Percentiles rank a stretch among this genome's conserved stretches.
Evolutionary conservation across 1,284 basidiomycete species (phyloP).

Genomic region (Takashimella tepidaria): DNA sequence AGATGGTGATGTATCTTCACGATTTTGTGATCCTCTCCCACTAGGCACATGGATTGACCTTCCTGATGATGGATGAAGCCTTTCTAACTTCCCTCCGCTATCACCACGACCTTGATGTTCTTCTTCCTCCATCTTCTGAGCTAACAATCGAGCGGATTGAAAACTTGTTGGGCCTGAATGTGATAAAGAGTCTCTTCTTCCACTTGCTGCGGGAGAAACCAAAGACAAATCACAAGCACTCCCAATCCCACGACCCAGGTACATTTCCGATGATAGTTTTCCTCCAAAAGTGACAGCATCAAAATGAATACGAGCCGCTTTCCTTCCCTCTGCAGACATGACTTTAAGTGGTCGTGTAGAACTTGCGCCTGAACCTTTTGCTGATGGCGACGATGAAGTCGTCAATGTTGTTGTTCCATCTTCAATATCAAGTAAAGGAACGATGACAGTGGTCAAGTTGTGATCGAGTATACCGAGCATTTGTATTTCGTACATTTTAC

Average conservation of each 20-base stretch:
- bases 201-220: background rate
- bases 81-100: background rate
- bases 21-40: background rate
- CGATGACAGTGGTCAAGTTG: slow-evolving; percentile 78
- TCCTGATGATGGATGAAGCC: background rate
- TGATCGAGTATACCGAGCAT: slow-evolving; percentile 87
- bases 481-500: slow-evolving; percentile 90
- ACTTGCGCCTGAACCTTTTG: slow-evolving; percentile 20
- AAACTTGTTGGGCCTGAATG: slow-evolving; percentile 24
- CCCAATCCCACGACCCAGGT: background rate
- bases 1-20: background rate
- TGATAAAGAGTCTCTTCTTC: slow-evolving; percentile 2
- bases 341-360: slow-evolving; percentile 7
- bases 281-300: slow-evolving; percentile 33
- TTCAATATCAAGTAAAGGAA: slow-evolving; percentile 58
- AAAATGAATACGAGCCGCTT: slow-evolving; percentile 29
- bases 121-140: slow-evolving; percentile 23
- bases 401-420: slow-evolving; percentile 19
- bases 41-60: background rate
- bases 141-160: slow-evolving; percentile 34
- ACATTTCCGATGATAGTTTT: background rate
- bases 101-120: background rate
- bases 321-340: slow-evolving; percentile 23
- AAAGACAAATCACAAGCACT: background rate
- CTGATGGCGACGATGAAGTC: slow-evolving; percentile 3